Percentiles rank a stretch among this genome's conserved stretches.
These are phyloP conservation scores for Starmerella bombi DNA, from an alignment of 805 yeast genomes.

Conservation along the genomic window DNA sequence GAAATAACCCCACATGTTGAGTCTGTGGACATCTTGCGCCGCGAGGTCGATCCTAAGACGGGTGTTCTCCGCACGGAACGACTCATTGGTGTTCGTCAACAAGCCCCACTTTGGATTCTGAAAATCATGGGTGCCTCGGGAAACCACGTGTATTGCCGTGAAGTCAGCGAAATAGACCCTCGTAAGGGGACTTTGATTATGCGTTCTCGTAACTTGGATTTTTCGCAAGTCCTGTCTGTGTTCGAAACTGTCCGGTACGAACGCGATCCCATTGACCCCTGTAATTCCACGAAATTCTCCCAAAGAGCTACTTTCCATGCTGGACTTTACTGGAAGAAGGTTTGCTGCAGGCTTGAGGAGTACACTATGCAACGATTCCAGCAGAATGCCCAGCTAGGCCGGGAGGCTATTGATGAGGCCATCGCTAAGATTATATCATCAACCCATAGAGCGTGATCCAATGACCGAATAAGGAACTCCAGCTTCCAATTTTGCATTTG, in stretches of 20 bases:
- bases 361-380: conserved; percentile 84
- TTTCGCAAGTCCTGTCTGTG: conserved; percentile 60
- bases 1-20: conserved; percentile 83
- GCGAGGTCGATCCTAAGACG: conserved; percentile 47
- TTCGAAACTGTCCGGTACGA: conserved; percentile 73
- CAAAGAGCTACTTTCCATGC: conserved; percentile 89
- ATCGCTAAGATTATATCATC: conserved; percentile 25
- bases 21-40: conserved; percentile 74
- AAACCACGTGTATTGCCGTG: conserved; percentile 63
- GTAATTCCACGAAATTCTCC: conserved; percentile 43
- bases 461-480: too few species aligned
- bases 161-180: conserved; percentile 73
- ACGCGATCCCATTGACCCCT: conserved; percentile 49
- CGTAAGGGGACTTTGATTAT: conserved; percentile 48
- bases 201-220: conserved; percentile 79
- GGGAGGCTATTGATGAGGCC: conserved; percentile 72
- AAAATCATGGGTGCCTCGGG: conserved; percentile 59
- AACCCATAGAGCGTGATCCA: too few species aligned
- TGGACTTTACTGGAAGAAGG: conserved; percentile 50
- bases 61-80: conserved; percentile 65
- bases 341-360: conserved; percentile 77
- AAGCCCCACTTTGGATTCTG: conserved; percentile 71
- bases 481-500: too few species aligned
- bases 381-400: conserved; percentile 76
- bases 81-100: conserved; percentile 74